Percentiles rank a stretch among this genome's conserved stretches.
These are phyloP conservation scores for Termitomyces sp. DNA, from an alignment of 1,284 basidiomycete genomes.

Conservation along the genomic window DNA sequence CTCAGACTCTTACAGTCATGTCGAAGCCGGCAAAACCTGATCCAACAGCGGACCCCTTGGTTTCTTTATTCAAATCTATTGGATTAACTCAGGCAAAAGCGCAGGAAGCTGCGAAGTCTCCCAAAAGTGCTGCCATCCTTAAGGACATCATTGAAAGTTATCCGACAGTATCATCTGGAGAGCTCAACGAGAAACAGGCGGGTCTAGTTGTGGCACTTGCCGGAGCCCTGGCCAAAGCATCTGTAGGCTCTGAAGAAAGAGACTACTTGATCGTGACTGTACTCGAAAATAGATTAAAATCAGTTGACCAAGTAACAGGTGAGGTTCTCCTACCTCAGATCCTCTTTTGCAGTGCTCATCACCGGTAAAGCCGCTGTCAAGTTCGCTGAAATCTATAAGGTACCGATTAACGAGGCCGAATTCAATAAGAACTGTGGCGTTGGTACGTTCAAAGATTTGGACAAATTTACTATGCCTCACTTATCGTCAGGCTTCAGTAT, in stretches of 20 bases:
- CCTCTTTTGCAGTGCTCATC: slow-evolving; percentile 5
- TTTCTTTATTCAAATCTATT: slow-evolving; percentile 74
- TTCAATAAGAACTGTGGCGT: slow-evolving; percentile 87
- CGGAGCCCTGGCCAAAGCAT: slow-evolving; percentile 55
- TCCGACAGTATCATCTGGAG: slow-evolving; percentile 39
- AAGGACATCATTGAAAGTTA: slow-evolving; percentile 67
- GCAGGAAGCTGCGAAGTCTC: slow-evolving; percentile 75
- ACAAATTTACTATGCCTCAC: slow-evolving; percentile 1
- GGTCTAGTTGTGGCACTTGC: slow-evolving; percentile 70
- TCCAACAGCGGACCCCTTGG: slow-evolving; percentile 34
- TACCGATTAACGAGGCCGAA: slow-evolving; percentile 63
- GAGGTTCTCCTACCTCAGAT: slow-evolving; percentile 22
- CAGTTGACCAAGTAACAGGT: slow-evolving; percentile 87
- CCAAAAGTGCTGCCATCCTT: slow-evolving; percentile 71
- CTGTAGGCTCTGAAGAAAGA: slow-evolving; percentile 49
- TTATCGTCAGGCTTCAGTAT: slow-evolving; percentile 69
- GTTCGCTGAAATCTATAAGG: slow-evolving; percentile 61
- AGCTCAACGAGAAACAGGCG: slow-evolving; percentile 78
- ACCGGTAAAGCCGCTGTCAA: slow-evolving; percentile 65
- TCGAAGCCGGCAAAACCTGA: slow-evolving; percentile 22
- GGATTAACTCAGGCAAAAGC: slow-evolving; percentile 79
- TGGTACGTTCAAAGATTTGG: slow-evolving; percentile 50
- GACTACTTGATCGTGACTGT: slow-evolving; percentile 70
- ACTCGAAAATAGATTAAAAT: slow-evolving; percentile 69
- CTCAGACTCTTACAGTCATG: slow-evolving; percentile 19